These are phyloP conservation scores for Debaryomyces hansenii DNA, from an alignment of 805 yeast species.

Conservation along the genomic window DNA sequence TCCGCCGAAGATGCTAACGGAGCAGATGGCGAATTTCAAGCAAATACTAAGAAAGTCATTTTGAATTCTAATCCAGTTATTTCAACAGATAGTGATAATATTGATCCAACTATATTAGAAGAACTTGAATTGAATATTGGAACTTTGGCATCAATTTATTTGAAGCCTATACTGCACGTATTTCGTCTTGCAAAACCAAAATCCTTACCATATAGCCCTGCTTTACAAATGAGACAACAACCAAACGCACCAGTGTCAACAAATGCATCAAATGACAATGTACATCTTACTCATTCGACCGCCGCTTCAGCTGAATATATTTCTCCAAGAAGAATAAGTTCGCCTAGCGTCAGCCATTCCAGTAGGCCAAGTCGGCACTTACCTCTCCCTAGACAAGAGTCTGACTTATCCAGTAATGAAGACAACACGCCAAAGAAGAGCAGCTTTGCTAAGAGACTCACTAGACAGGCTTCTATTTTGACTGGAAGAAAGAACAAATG, in stretches of 20 bases:
- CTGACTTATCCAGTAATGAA: conserved; percentile 15
- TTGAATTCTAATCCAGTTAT: conserved; percentile 63
- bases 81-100: conserved; percentile 61
- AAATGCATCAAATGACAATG: background rate
- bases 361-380: conserved; percentile 9
- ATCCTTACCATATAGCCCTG: conserved; percentile 47
- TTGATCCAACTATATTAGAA: conserved; percentile 70
- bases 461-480: conserved; percentile 35
- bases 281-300: background rate
- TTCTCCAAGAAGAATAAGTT: conserved; percentile 3
- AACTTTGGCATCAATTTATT: conserved; percentile 75
- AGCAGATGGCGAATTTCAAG: conserved; percentile 41
- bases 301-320: conserved; percentile 1
- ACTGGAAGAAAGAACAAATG: conserved; percentile 17
- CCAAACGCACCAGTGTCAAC: conserved; percentile 6
- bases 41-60: conserved; percentile 48
- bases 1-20: conserved; percentile 43
- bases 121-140: conserved; percentile 85
- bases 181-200: conserved; percentile 64
- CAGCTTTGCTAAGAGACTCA: conserved; percentile 31
- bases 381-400: conserved; percentile 18
- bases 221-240: conserved; percentile 26
- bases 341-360: background rate
- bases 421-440: conserved; percentile 13
- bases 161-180: conserved; percentile 80